Evolutionary conservation across 2,329 filamentous ascomycete genomes (phyloP).

Genomic region (Arachnopeziza araneosa): DNA sequence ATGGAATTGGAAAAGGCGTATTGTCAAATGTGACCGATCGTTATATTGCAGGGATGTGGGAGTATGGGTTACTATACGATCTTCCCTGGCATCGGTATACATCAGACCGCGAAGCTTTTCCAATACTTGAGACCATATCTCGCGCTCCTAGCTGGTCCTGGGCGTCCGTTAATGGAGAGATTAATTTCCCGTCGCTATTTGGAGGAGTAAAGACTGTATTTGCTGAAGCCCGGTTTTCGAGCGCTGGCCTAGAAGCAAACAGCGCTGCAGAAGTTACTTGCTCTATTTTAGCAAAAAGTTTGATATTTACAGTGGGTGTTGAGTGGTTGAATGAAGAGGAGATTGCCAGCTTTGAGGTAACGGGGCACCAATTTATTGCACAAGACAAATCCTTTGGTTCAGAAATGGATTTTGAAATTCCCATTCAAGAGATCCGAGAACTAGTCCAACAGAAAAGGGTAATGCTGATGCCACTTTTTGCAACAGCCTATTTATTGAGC

Average conservation of each 20-base stretch:
- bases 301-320: neutral
- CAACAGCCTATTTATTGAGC: neutral
- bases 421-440: neutral
- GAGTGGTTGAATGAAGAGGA: constrained; percentile 1
- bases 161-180: neutral
- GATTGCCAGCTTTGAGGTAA: constrained; percentile 1
- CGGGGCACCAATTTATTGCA: neutral
- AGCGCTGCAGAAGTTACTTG: neutral
- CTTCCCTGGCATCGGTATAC: neutral
- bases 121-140: neutral
- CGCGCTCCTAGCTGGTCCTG: neutral
- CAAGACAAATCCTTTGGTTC: neutral
- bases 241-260: neutral
- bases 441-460: neutral
- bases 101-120: neutral
- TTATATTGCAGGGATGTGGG: neutral
- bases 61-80: neutral
- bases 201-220: neutral
- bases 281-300: neutral
- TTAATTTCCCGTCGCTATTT: neutral
- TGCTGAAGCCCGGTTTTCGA: neutral
- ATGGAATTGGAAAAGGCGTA: neutral
- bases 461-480: neutral
- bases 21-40: neutral
- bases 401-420: neutral